phyloP scores from a whole-genome alignment of 306 rosid species.

The Prunus campanulata region DNA sequence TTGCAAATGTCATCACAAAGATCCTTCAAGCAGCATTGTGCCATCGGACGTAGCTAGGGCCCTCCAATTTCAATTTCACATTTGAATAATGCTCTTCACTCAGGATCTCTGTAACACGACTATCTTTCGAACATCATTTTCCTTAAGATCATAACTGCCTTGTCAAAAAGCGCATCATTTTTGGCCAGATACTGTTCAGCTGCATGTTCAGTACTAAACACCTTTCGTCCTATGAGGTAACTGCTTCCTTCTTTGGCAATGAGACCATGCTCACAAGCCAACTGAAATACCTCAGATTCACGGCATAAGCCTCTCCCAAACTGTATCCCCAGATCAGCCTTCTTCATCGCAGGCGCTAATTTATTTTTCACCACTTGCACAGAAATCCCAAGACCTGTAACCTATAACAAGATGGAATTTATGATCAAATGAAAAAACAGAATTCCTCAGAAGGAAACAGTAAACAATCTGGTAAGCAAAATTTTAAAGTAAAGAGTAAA shows the following conservation, averaged over 20 bases:
- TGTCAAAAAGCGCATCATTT: conserved; percentile 38
- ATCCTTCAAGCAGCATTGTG: background rate
- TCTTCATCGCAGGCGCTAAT: conserved; percentile 65
- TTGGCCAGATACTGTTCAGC: conserved; percentile 51
- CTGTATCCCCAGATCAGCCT: conserved; percentile 56
- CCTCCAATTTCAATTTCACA: background rate
- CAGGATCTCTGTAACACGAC: background rate
- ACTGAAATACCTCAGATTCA: conserved; percentile 66
- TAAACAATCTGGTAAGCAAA: background rate
- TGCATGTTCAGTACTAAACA: conserved; percentile 40
- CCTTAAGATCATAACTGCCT: conserved; percentile 50
- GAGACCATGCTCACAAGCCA: conserved; percentile 72
- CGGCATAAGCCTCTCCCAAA: conserved; percentile 74
- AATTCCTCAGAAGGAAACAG: background rate
- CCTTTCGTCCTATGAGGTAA: conserved; percentile 50
- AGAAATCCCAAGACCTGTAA: conserved; percentile 51
- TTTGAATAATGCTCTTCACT: conserved; percentile 8
- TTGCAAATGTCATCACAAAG: background rate
- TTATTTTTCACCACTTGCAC: conserved; percentile 77
- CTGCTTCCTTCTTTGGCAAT: conserved; percentile 47
- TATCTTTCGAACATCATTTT: conserved; percentile 39
- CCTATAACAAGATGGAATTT: conserved; percentile 26
- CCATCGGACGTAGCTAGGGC: background rate
- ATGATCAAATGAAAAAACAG: background rate
- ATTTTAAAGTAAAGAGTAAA: background rate